Percentiles rank a stretch among this genome's conserved stretches.
phyloP scores from a whole-genome alignment of 495 filamentous ascomycete species.

The Tuber indicum region DNA sequence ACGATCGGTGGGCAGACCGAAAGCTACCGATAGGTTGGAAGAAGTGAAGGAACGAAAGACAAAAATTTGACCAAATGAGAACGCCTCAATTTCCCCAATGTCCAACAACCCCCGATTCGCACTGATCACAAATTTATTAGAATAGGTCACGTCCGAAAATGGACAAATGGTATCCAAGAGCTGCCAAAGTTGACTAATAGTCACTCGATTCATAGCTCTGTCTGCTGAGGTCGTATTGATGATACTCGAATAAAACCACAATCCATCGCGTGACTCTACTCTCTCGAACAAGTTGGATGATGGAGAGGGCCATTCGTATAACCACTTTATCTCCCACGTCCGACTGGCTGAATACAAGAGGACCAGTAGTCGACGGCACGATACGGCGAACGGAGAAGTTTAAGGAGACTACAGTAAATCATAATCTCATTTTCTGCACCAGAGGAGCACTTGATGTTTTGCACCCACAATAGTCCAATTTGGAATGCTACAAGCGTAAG shows the following conservation, averaged over 20 bases:
- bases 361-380: neutral
- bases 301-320: neutral
- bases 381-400: neutral
- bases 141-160: neutral
- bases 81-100: neutral
- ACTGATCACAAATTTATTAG: neutral
- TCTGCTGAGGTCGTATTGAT: neutral
- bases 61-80: neutral
- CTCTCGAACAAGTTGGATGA: neutral
- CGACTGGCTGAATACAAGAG: neutral
- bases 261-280: neutral
- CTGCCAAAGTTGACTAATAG: neutral
- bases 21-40: neutral
- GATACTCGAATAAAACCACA: neutral
- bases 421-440: neutral
- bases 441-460: neutral
- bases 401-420: neutral
- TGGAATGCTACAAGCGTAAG: neutral
- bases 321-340: neutral
- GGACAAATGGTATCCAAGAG: neutral
- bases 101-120: neutral
- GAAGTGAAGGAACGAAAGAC: neutral
- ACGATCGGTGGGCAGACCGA: neutral
- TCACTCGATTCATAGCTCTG: neutral
- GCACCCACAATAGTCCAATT: conserved; percentile 23